These are phyloP conservation scores for Tylopilus orsonianus DNA, from an alignment of 1,284 basidiomycete genomes.

Conservation along the genomic window DNA sequence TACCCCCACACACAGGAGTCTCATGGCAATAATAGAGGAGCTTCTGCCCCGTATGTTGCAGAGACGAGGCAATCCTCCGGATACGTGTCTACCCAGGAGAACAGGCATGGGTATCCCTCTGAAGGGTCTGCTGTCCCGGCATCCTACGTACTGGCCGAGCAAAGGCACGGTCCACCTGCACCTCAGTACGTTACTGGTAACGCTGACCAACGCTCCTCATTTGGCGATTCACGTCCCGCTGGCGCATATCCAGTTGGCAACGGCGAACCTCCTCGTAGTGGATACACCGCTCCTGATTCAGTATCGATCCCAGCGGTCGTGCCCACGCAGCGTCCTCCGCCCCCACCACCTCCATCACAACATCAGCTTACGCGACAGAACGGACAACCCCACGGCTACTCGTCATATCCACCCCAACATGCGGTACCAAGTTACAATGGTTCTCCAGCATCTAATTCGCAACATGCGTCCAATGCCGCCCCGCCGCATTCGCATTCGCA, in stretches of 20 bases:
- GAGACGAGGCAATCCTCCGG: constrained; percentile 27
- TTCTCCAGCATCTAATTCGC: constrained; percentile 19
- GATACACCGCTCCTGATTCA: constrained; percentile 21
- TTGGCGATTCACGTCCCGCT: constrained; percentile 27
- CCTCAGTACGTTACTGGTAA: constrained; percentile 23
- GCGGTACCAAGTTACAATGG: constrained; percentile 13
- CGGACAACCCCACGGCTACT: constrained; percentile 22
- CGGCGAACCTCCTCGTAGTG: constrained; percentile 18
- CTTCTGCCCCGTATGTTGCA: constrained; percentile 12
- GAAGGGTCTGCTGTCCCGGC: constrained; percentile 18
- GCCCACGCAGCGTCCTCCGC: constrained; percentile 21
- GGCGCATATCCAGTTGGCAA: constrained; percentile 15
- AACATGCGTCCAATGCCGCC: constrained; percentile 12
- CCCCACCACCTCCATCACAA: constrained; percentile 14
- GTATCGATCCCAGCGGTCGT: constrained; percentile 16
- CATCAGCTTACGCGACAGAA: constrained; percentile 26
- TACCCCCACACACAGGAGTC: constrained; percentile 25
- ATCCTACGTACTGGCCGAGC: constrained; percentile 24
- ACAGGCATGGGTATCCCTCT: constrained; percentile 25
- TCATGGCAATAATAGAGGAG: constrained; percentile 12
- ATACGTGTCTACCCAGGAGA: constrained; percentile 22
- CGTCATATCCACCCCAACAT: constrained; percentile 23
- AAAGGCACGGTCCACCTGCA: constrained; percentile 18
- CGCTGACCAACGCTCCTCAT: constrained; percentile 22
- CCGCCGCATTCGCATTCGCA: constrained; percentile 23